Base-by-base conservation (phyloP, 495 filamentous ascomycete species). In the Penicillium steckii region DNA sequence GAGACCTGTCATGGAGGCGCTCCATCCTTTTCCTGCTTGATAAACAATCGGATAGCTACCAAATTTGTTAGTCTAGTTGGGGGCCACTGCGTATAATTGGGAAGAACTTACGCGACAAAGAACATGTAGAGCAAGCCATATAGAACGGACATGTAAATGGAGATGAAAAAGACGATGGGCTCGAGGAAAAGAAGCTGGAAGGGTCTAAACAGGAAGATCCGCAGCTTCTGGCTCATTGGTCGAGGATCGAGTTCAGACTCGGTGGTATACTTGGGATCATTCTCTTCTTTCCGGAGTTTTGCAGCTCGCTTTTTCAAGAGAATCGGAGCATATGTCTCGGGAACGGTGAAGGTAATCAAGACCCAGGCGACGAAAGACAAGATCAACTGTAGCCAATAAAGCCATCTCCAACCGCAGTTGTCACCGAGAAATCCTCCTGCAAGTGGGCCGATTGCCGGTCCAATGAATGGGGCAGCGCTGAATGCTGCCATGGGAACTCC, bases 401-500 rank as follows among this genome's bases (percentile, higher is more conserved):
- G 75, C 89, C 89, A 95, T 50, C 87, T 74, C 90, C 90, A 95
- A 45, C 85, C 86, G 0, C 72, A 70, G 3, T 78, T 78, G 56
- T 89, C 85, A 10, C 77, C 75, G 5, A 94, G 69, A 66, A 84
- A 91, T 35, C 90, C 90, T 66, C 90, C 89, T 21, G 85, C 77
- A 6, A 95, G 78, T 8, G 89, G 89, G 65, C 84, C 78, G 53
- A 82, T 80, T 5, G 87, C 88, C 37, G 88, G 88, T 3, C 88
- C 89, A 26, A 90, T 74, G 60, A 91, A 89, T 0, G 89, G 89
- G 24, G 87, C 88, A 23, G 88, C 87, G 23, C 79, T 84, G 69
- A 91, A 93, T 25, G 87, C 86, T n/a, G 88, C 88, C 88, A 93
- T 91, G 2, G 89, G 87, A 23, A 91, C 84, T 60, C 88, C 89